phyloP scores from a whole-genome alignment of 169 alveolate species.

The Cryptosporidium ubiquitum region DNA sequence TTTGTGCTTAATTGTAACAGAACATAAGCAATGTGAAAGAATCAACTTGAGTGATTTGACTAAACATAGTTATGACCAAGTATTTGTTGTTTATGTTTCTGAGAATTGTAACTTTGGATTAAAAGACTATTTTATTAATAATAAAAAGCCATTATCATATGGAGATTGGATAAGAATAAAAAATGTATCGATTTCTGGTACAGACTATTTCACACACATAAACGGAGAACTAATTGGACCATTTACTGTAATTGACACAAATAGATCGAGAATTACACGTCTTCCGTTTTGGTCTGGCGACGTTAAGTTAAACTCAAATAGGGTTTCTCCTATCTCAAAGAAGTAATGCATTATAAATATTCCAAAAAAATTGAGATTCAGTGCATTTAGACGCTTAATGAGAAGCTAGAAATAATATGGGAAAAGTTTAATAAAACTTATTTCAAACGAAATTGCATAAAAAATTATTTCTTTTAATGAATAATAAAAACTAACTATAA shows the following conservation, averaged over 20 bases:
- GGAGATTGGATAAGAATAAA: conserved; percentile 70
- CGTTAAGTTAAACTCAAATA: conserved; percentile 36
- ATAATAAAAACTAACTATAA: no score
- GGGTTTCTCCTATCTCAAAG: conserved; percentile 35
- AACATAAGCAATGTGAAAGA: conserved; percentile 21
- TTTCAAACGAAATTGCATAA: no score
- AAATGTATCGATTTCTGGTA: conserved; percentile 26
- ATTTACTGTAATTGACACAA: conserved; percentile 46
- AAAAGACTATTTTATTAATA: conserved; percentile 30
- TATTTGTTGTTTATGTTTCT: conserved; percentile 20
- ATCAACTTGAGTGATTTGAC: background rate
- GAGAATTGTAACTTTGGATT: conserved; percentile 36
- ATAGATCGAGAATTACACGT: conserved; percentile 66
- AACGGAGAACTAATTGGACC: conserved; percentile 49
- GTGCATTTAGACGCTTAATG: background rate
- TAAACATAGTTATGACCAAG: background rate
- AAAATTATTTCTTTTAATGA: no score
- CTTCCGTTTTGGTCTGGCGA: conserved; percentile 75
- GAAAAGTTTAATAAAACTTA: background rate
- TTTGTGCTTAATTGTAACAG: conserved; percentile 50
- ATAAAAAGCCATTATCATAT: conserved; percentile 28
- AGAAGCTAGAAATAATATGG: background rate
- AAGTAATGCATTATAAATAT: background rate
- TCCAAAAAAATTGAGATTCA: no score
- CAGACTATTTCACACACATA: conserved; percentile 22